phyloP scores from a whole-genome alignment of 78 protist species.

The Dictyostelium firmibasis region DNA sequence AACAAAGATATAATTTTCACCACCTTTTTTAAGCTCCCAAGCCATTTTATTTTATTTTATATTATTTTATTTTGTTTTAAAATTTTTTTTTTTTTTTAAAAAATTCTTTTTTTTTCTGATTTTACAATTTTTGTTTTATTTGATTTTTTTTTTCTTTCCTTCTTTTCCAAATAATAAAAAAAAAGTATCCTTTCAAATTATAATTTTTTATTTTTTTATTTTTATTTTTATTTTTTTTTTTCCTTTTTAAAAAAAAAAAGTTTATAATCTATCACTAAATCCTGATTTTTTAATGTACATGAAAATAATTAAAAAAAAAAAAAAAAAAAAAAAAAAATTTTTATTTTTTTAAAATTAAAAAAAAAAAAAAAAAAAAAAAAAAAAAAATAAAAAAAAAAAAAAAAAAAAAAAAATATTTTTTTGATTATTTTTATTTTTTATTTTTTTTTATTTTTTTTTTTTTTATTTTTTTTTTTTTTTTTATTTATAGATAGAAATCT shows the following conservation, averaged over 20 bases:
- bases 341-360: no score
- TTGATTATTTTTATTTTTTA: background rate
- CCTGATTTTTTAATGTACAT: no score
- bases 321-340: no score
- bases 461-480: no score
- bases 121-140: background rate
- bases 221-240: no score
- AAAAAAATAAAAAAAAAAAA: no score
- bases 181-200: background rate
- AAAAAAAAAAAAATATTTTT: no score
- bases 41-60: slow-evolving; percentile 40
- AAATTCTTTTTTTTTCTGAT: background rate
- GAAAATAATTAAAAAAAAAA: background rate
- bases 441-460: no score
- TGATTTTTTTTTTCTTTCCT: background rate
- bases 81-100: background rate
- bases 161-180: no score
- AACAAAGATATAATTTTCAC: slow-evolving; percentile 43
- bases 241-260: background rate
- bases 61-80: background rate
- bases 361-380: no score
- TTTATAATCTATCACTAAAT: background rate
- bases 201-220: no score
- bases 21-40: slow-evolving; percentile 68
- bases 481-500: no score